Evolutionary conservation across 495 filamentous ascomycete genomes (phyloP).

Genomic region (Trypethelium eluteriae): DNA sequence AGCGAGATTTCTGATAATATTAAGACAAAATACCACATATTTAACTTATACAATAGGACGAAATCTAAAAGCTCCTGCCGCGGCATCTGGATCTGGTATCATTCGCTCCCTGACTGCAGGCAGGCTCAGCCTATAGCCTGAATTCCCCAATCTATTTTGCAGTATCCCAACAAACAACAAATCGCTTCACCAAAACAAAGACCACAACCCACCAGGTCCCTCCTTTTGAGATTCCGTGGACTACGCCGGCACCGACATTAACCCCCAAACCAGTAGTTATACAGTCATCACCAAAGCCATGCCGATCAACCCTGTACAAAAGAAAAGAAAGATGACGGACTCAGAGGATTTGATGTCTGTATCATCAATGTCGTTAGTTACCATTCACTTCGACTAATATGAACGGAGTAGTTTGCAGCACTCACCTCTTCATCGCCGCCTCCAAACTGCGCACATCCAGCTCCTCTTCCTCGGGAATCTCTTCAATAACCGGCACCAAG

Average conservation of each 20-base stretch:
- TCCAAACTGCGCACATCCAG: conserved; percentile 55
- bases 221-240: background rate
- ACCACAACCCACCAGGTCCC: background rate
- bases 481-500: conserved; percentile 73
- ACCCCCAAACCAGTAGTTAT: background rate
- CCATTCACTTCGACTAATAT: background rate
- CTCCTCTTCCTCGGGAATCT: conserved; percentile 63
- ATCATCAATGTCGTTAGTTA: conserved; percentile 2
- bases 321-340: background rate
- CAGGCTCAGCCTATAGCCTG: no score
- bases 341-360: conserved; percentile 11
- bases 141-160: no score
- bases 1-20: no score
- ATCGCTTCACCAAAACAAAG: background rate
- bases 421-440: conserved; percentile 51
- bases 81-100: no score
- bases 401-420: background rate
- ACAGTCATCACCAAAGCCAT: no score
- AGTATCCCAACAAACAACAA: no score
- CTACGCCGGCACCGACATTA: background rate
- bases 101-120: no score
- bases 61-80: no score
- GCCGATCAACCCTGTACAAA: no score
- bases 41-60: no score
- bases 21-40: no score